A percentile compares a stretch with the other conserved stretches of the same genome.
These are phyloP conservation scores for Teunomyces kruisii DNA, from an alignment of 805 yeast genomes.

Conservation along the genomic window DNA sequence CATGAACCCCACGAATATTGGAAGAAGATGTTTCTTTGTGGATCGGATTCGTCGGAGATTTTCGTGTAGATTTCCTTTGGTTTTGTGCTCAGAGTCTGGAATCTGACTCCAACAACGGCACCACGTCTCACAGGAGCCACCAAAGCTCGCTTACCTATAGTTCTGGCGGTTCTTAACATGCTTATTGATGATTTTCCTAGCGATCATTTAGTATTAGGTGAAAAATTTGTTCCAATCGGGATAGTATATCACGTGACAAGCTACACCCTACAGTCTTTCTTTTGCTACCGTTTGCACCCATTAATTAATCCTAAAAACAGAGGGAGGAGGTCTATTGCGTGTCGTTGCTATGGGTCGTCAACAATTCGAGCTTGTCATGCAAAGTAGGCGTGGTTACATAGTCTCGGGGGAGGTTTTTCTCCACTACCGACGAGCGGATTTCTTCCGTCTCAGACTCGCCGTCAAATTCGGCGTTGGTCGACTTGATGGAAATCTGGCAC, in stretches of 20 bases:
- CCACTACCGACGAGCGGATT: constrained; percentile 13
- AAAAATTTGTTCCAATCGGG: constrained; percentile 2
- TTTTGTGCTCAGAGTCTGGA: constrained; percentile 5
- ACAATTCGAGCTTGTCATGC: constrained; percentile 43
- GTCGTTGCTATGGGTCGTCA: constrained; percentile 28
- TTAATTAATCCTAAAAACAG: neutral
- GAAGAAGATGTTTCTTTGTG: constrained; percentile 70
- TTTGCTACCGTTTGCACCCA: neutral
- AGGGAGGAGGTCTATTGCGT: neutral
- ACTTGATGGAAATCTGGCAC: constrained; percentile 18
- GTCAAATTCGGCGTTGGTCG: constrained; percentile 29
- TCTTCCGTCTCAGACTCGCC: constrained; percentile 22
- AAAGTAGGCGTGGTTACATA: constrained; percentile 23
- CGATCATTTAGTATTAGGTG: neutral
- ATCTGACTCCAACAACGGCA: neutral
- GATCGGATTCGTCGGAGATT: constrained; percentile 61
- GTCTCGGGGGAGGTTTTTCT: constrained; percentile 7
- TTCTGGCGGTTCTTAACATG: constrained; percentile 3
- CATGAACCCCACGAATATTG: constrained; percentile 95
- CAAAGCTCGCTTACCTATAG: neutral
- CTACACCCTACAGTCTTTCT: too few relatives aligned
- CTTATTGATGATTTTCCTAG: neutral
- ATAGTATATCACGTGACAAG: neutral
- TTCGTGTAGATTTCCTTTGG: constrained; percentile 51
- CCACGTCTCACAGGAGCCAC: neutral